phyloP scores from a whole-genome alignment of 75 land plant genomes.

The Ceratopteris richardii region DNA sequence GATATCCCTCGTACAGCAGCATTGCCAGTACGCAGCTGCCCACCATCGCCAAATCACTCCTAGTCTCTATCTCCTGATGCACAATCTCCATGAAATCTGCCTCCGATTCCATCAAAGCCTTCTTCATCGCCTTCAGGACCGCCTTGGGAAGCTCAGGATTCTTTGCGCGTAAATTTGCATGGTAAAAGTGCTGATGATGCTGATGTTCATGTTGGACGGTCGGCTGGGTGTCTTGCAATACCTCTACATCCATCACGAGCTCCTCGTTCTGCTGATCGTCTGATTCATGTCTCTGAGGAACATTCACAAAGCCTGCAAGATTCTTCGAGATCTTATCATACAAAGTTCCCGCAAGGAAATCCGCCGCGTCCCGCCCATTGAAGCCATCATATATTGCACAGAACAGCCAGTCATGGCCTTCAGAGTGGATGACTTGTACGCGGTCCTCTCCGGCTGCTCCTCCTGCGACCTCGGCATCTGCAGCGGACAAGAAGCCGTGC shows the following conservation, averaged over 20 bases:
- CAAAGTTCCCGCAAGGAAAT: conserved; percentile 63
- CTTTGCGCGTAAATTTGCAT: neutral
- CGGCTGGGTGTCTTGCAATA: no score
- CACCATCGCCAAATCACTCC: conserved; percentile 68
- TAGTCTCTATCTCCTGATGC: conserved; percentile 70
- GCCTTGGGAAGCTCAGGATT: neutral
- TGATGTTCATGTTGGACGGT: no score
- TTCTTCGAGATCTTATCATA: conserved; percentile 53
- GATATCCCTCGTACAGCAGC: conserved; percentile 46
- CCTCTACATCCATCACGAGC: neutral
- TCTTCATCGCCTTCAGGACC: conserved; percentile 44
- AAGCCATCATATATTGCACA: conserved; percentile 83
- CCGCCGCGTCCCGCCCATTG: conserved; percentile 86
- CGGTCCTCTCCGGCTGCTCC: conserved; percentile 96
- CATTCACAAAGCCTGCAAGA: conserved; percentile 4
- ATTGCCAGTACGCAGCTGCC: conserved; percentile 72
- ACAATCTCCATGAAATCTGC: conserved; percentile 62
- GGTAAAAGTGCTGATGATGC: no score
- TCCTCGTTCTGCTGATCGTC: no score
- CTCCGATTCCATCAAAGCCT: conserved; percentile 54
- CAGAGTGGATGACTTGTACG: conserved; percentile 83
- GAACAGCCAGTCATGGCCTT: conserved; percentile 74
- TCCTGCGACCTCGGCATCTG: conserved; percentile 72
- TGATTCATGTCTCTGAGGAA: no score
- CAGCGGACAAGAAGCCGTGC: conserved; percentile 39